Base-by-base conservation (phyloP, 2,329 filamentous ascomycete genomes). In the Anthostomella pinea region DNA sequence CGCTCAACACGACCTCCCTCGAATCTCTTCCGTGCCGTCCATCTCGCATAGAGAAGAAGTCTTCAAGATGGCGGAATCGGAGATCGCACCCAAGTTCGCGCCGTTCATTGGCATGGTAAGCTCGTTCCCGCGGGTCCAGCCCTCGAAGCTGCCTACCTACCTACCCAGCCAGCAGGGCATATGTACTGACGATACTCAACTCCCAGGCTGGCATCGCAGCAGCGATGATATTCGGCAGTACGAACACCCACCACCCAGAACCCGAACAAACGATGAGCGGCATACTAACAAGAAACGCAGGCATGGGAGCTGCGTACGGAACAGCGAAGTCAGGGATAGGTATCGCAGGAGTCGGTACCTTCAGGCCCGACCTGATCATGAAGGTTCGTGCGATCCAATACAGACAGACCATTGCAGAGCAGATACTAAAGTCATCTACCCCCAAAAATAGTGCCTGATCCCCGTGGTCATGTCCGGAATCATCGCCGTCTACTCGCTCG, bases 401-500 rank as follows among this genome's bases (percentile, higher is more conserved):
- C 15, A 21, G 11, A 7, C 23, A 16, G 4, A 26, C 5, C 7
- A 33, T 14, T 13, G 10, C 15, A 6, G 8, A 22, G 13, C 7
- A 24, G 18, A 24, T 33, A 11, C 7, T 3, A 16, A 18, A 26
- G n/a, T 15, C 20, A 26, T 16, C 20, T 19, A 18, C 41, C 51
- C 51, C 9, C 13, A 6, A 9, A 29, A 33, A 21, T 53, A 89
- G 85, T 90, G 84, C 39, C 71, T 91, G 35, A 90, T 91, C 52
- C 86, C 87, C 46, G 86, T 93, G 50, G 83, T 98, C 72, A 98
- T 98, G 93, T 95, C 93, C 54, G 93, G 93, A 79, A 98, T 98
- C 62, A 88, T 98, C 58, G 93, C 93, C 40, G 93, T 98, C 52
- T 98, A 98, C 70, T 87, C 90, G 33, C 85, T 98, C 53, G 93